These are phyloP conservation scores for Buxus sempervirens DNA, from an alignment of 164 flowering plant species.

Conservation along the genomic window DNA sequence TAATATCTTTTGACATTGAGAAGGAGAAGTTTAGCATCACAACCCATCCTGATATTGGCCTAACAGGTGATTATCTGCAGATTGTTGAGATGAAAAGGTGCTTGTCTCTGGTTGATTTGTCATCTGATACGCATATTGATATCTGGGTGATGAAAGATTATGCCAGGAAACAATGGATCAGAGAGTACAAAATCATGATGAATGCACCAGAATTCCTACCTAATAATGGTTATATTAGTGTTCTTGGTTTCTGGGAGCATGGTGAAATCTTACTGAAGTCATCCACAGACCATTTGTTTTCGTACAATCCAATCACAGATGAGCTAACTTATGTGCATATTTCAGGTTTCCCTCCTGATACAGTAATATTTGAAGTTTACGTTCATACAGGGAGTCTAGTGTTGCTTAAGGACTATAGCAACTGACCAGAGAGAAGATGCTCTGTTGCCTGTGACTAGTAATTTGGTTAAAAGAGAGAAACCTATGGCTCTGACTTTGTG, in stretches of 20 bases:
- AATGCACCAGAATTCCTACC: neutral
- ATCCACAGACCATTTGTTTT: neutral
- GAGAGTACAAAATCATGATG: neutral
- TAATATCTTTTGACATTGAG: constrained; percentile 4
- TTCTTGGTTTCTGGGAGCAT: neutral
- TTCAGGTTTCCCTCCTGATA: neutral
- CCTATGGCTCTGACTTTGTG: too few species aligned
- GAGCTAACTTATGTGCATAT: constrained; percentile 1
- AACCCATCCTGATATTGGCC: neutral
- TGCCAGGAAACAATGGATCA: neutral
- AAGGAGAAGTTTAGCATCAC: neutral
- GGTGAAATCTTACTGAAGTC: constrained; percentile 10
- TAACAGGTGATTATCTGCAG: neutral
- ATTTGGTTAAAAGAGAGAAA: too few species aligned
- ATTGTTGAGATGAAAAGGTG: constrained; percentile 6
- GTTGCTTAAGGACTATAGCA: constrained; percentile 7
- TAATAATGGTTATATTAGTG: neutral
- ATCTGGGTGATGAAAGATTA: constrained; percentile 19
- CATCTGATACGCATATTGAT: neutral
- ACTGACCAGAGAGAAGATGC: neutral
- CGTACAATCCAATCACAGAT: constrained; percentile 8
- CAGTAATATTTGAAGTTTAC: neutral
- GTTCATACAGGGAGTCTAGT: constrained; percentile 3
- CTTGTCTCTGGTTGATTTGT: constrained; percentile 4
- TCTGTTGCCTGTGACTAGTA: too few species aligned